phyloP scores from a whole-genome alignment of 2,329 filamentous ascomycete species.

The Berkeleyomyces basicola region DNA sequence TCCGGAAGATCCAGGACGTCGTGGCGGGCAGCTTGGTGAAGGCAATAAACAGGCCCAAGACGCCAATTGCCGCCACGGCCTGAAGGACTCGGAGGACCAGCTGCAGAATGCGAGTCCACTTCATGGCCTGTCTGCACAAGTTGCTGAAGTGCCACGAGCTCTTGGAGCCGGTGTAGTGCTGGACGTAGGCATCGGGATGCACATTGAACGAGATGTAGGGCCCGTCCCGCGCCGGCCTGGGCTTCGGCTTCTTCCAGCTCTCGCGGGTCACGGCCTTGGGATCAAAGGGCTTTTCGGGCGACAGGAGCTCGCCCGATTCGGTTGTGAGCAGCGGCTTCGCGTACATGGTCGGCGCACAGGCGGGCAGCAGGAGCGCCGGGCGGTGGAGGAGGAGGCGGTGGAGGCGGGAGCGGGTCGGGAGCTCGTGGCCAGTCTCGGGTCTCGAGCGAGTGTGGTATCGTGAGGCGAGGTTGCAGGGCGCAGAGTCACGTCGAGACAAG shows the following conservation, averaged over 20 bases:
- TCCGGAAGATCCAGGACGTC: conserved; percentile 59
- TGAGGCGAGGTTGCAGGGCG: too few species aligned
- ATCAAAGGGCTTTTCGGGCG: conserved; percentile 50
- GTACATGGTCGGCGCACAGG: not conserved
- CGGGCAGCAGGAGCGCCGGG: not conserved
- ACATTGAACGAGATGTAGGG: conserved; percentile 69
- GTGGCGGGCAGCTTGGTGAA: conserved; percentile 49
- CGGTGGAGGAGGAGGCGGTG: too few species aligned
- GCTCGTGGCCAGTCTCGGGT: too few species aligned
- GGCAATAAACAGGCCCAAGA: conserved; percentile 61
- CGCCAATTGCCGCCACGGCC: conserved; percentile 50
- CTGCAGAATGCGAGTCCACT: conserved; percentile 51
- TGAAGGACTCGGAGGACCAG: conserved; percentile 50
- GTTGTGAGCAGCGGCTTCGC: conserved; percentile 9
- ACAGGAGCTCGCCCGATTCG: conserved; percentile 17
- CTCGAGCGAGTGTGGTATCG: too few species aligned
- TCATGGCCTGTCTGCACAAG: conserved; percentile 54
- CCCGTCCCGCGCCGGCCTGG: conserved; percentile 50
- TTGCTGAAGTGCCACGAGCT: conserved; percentile 49
- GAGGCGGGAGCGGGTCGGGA: not conserved
- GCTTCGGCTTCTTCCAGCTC: conserved; percentile 49
- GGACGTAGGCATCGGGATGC: conserved; percentile 65
- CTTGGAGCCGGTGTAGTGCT: conserved; percentile 40
- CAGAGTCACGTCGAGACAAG: too few species aligned
- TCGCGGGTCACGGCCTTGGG: conserved; percentile 73